Evolutionary conservation across 441 rosid genomes (phyloP).

Genomic region (Rhodomyrtus psidioides): DNA sequence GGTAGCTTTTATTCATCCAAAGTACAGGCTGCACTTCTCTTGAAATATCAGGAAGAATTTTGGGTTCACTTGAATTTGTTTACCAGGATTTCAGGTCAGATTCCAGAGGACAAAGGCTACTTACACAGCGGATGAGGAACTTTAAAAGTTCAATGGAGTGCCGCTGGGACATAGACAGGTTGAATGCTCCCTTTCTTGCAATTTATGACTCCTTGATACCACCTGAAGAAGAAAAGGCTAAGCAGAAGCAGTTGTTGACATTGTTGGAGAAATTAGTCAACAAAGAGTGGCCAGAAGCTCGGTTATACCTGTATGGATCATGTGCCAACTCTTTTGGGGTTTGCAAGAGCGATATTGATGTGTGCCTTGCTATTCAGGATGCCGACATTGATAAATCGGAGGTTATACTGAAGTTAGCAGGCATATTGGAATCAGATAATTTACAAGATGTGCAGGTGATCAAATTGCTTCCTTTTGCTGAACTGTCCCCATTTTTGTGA

Average conservation of each 20-base stretch:
- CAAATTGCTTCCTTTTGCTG: not conserved
- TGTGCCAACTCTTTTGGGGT: slow-evolving; percentile 93
- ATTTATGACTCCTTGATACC: slow-evolving; percentile 71
- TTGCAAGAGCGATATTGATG: slow-evolving; percentile 89
- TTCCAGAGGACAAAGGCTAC: slow-evolving; percentile 54
- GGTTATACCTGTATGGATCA: slow-evolving; percentile 78
- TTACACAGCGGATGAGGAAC: slow-evolving; percentile 65
- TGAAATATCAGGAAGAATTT: not conserved
- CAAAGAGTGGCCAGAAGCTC: slow-evolving; percentile 89
- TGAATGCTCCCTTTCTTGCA: slow-evolving; percentile 46
- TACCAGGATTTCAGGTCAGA: slow-evolving; percentile 76
- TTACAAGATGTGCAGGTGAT: slow-evolving; percentile 88
- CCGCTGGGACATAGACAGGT: slow-evolving; percentile 54
- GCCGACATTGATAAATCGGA: slow-evolving; percentile 53
- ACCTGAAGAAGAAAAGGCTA: slow-evolving; percentile 68
- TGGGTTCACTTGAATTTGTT: slow-evolving; percentile 10
- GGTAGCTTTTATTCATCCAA: not conserved
- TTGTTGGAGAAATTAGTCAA: slow-evolving; percentile 59
- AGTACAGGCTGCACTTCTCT: not conserved
- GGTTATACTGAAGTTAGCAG: slow-evolving; percentile 74
- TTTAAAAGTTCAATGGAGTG: slow-evolving; percentile 39
- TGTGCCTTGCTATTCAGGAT: slow-evolving; percentile 69
- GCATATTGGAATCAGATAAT: slow-evolving; percentile 65
- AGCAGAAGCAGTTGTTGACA: slow-evolving; percentile 66
- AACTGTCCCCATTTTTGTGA: not conserved